These are phyloP conservation scores for Podospora australis DNA, from an alignment of 495 filamentous ascomycete genomes.

Conservation along the genomic window DNA sequence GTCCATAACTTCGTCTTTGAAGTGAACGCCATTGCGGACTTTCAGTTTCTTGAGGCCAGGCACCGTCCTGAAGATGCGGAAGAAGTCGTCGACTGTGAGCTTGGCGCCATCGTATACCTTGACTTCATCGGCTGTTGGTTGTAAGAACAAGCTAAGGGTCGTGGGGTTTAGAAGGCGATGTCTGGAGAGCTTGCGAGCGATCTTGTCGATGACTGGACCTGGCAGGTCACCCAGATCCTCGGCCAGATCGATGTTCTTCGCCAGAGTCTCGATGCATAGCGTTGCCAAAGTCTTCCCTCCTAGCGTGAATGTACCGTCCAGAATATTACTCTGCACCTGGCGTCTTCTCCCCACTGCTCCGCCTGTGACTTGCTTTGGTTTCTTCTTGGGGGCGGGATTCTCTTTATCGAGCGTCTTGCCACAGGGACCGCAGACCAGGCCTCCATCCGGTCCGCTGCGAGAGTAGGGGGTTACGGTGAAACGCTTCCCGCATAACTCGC, in stretches of 20 bases:
- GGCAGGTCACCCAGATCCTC: constrained; percentile 81
- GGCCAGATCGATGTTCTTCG: constrained; percentile 71
- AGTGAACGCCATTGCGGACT: constrained; percentile 73
- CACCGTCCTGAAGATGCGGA: constrained; percentile 71
- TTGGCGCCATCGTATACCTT: constrained; percentile 74
- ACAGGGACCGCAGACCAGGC: constrained; percentile 77
- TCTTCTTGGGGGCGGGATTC: constrained; percentile 56
- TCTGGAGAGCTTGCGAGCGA: constrained; percentile 77
- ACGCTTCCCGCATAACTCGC: constrained; percentile 74
- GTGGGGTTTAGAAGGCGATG: constrained; percentile 60
- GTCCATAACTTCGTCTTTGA: constrained; percentile 75
- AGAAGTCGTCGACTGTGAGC: constrained; percentile 66
- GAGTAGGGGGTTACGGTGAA: constrained; percentile 94
- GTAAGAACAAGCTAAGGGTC: constrained; percentile 74
- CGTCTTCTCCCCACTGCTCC: constrained; percentile 50
- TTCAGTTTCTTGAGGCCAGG: constrained; percentile 61
- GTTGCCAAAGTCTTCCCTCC: constrained; percentile 71
- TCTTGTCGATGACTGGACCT: constrained; percentile 56
- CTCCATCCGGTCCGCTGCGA: constrained; percentile 72
- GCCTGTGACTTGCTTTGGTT: constrained; percentile 30
- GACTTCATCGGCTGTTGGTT: constrained; percentile 57
- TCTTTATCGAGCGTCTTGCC: constrained; percentile 67
- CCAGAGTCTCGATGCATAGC: constrained; percentile 78
- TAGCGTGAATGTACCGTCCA: constrained; percentile 63
- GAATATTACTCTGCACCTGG: constrained; percentile 66